Evolutionary conservation across 768 basidiomycete species (phyloP).

Genomic region (Naganishia kalamii): DNA sequence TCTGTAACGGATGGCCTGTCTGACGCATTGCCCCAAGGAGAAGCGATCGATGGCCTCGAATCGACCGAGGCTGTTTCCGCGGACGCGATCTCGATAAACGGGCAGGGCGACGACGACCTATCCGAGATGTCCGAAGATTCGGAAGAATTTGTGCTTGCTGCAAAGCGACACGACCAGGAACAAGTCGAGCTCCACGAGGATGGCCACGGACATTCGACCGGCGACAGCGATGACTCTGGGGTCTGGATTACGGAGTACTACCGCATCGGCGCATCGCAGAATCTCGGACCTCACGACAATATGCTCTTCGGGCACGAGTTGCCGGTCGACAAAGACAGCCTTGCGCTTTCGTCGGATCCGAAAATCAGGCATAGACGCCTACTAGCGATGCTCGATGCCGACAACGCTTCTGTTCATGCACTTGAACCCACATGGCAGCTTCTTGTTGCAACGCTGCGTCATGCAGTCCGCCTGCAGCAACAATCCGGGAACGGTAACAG

Average conservation of each 20-base stretch:
- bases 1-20: conserved; percentile 26
- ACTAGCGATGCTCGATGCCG: neutral
- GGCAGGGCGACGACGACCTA: neutral
- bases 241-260: conserved; percentile 3
- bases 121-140: conserved; percentile 25
- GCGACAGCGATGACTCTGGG: neutral
- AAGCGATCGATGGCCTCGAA: neutral
- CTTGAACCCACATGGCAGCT: conserved; percentile 1
- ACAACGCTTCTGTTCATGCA: neutral
- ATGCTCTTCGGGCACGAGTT: neutral
- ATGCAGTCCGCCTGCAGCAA: conserved; percentile 4
- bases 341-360: neutral
- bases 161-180: conserved; percentile 26
- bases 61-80: neutral
- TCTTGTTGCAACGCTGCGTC: neutral
- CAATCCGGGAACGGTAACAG: neutral
- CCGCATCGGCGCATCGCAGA: conserved; percentile 6
- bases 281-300: conserved; percentile 7
- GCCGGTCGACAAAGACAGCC: neutral
- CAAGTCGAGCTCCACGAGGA: conserved; percentile 12
- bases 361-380: neutral
- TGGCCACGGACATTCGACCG: neutral
- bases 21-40: conserved; percentile 25
- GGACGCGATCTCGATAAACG: neutral
- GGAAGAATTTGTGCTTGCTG: conserved; percentile 30